phyloP scores from a whole-genome alignment of 1,139 yeast genomes.

The Tardiomyces digboiensis region DNA sequence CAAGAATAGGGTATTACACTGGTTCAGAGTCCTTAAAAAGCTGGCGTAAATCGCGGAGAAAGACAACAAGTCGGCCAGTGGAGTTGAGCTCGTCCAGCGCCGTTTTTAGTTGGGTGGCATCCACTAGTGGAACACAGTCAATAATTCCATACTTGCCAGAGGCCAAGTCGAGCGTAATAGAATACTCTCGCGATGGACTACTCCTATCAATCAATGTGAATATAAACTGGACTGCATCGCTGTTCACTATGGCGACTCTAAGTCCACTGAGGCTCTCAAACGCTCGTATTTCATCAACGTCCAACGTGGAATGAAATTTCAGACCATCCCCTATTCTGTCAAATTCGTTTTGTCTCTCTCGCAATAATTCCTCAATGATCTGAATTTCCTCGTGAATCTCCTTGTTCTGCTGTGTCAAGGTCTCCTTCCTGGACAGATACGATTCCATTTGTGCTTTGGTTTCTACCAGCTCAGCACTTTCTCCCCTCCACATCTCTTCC shows the following conservation, averaged over 20 bases:
- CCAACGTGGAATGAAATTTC: constrained; percentile 16
- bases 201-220: constrained; percentile 20
- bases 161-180: constrained; percentile 18
- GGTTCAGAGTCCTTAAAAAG: neutral
- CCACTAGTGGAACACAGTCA: constrained; percentile 11
- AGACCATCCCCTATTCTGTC: constrained; percentile 12
- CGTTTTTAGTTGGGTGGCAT: neutral
- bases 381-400: constrained; percentile 9
- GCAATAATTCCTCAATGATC: constrained; percentile 7
- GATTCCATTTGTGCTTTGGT: constrained; percentile 9
- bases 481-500: constrained; percentile 16
- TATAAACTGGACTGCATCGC: constrained; percentile 19
- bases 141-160: constrained; percentile 14
- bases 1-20: too few species aligned
- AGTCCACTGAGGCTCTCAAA: constrained; percentile 25
- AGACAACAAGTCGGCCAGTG: neutral
- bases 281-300: constrained; percentile 20
- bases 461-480: constrained; percentile 11
- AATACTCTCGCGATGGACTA: constrained; percentile 17
- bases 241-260: constrained; percentile 18
- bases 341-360: constrained; percentile 7
- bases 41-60: neutral
- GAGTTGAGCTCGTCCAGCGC: neutral
- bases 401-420: constrained; percentile 7
- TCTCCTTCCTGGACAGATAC: constrained; percentile 2